Conservation (phyloP, 176 grass and related monocot species). For the Oryza glumipatula region DNA sequence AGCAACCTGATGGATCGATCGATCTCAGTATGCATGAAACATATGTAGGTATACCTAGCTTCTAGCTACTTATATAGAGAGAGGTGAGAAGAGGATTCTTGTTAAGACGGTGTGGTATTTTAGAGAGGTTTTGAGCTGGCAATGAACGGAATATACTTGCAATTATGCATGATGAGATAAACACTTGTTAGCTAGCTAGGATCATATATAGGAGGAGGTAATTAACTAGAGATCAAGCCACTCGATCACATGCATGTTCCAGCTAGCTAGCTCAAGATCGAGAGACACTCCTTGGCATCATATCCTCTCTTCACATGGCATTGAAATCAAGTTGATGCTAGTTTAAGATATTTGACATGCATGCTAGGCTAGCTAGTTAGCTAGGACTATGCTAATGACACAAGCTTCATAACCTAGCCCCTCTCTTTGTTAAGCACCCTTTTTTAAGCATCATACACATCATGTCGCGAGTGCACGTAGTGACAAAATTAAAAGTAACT, state of each 20-base stretch:
- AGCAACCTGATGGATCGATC: background rate
- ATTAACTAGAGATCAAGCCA: background rate
- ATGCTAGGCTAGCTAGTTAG: constrained; percentile 13
- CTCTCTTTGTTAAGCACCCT: background rate
- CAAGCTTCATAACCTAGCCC: background rate
- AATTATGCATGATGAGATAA: background rate
- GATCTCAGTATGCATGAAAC: constrained; percentile 35
- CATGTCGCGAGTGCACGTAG: background rate
- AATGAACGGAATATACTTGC: constrained; percentile 7
- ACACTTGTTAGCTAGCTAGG: background rate
- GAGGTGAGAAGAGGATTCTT: background rate
- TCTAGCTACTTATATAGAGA: constrained; percentile 47
- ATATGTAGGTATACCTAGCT: constrained; percentile 36
- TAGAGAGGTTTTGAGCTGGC: constrained; percentile 37
- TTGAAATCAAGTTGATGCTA: constrained; percentile 55
- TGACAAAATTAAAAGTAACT: background rate
- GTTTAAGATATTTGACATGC: constrained; percentile 30
- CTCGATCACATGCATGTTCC: background rate
- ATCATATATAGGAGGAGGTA: background rate
- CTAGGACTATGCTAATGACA: constrained; percentile 2
- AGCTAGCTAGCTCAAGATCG: background rate
- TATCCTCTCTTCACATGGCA: constrained; percentile 59
- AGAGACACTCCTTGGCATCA: constrained; percentile 9
- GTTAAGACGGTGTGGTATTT: constrained; percentile 24
- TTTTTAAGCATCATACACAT: background rate